These are phyloP conservation scores for Ustilago hordei DNA, from an alignment of 1,284 basidiomycete species.

Conservation along the genomic window DNA sequence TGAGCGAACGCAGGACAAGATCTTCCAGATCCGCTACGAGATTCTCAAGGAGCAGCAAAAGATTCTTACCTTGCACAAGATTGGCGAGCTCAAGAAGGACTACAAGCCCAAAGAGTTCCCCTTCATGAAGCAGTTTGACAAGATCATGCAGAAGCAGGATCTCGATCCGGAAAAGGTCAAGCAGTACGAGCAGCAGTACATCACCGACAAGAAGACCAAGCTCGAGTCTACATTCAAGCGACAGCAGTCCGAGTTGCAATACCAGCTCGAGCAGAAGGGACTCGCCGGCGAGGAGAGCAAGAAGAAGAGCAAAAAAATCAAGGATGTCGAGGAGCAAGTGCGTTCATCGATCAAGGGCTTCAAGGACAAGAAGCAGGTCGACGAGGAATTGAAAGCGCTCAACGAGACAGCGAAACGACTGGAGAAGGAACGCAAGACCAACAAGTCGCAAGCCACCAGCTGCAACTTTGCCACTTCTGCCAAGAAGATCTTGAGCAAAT, in stretches of 20 bases:
- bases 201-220: slow-evolving; percentile 75
- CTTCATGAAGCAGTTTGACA: slow-evolving; percentile 72
- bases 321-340: slow-evolving; percentile 54
- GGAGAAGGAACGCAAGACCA: slow-evolving; percentile 83
- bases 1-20: slow-evolving; percentile 58
- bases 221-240: slow-evolving; percentile 79
- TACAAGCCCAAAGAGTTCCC: slow-evolving; percentile 74
- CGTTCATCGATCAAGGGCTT: slow-evolving; percentile 52
- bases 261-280: slow-evolving; percentile 55
- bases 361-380: slow-evolving; percentile 61
- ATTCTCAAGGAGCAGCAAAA: slow-evolving; percentile 68
- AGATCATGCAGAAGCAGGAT: slow-evolving; percentile 83
- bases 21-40: slow-evolving; percentile 65
- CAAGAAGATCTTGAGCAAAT: slow-evolving; percentile 75
- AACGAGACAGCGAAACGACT: slow-evolving; percentile 82
- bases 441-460: slow-evolving; percentile 74
- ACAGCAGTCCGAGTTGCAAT: slow-evolving; percentile 62
- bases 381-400: slow-evolving; percentile 77
- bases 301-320: slow-evolving; percentile 58
- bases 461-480: slow-evolving; percentile 72
- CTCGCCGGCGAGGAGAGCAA: slow-evolving; percentile 40
- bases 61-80: slow-evolving; percentile 72
- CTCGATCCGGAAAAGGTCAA: slow-evolving; percentile 90
- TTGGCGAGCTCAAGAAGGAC: slow-evolving; percentile 74
- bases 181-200: slow-evolving; percentile 81